Percentiles rank a stretch among this genome's conserved stretches.
These are phyloP conservation scores for Lyophyllum decastes DNA, from an alignment of 768 basidiomycete genomes.

Conservation along the genomic window DNA sequence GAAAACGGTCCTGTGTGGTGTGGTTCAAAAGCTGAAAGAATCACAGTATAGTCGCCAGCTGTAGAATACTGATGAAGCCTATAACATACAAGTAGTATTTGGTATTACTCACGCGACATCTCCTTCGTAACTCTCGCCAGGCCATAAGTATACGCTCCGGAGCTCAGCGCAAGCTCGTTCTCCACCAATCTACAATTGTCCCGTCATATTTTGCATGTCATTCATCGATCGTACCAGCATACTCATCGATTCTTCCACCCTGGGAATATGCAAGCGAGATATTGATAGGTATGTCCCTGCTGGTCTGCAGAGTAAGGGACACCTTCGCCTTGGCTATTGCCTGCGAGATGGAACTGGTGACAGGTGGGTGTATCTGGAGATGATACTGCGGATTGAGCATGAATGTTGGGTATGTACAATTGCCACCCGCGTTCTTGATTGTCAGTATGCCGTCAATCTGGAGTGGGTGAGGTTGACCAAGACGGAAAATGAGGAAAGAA, in stretches of 20 bases:
- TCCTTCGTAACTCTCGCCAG: constrained; percentile 55
- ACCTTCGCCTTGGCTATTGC: constrained; percentile 38
- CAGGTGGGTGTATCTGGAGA: constrained; percentile 52
- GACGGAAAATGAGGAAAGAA: background rate
- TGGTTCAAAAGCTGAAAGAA: constrained; percentile 87
- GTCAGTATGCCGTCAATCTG: constrained; percentile 68
- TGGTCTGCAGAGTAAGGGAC: constrained; percentile 50
- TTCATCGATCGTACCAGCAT: constrained; percentile 27
- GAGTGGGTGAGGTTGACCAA: background rate
- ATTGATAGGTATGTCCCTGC: constrained; percentile 73
- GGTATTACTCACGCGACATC: constrained; percentile 48
- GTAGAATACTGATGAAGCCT: background rate
- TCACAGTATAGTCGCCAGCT: constrained; percentile 82
- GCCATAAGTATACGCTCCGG: constrained; percentile 84
- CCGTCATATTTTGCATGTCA: background rate
- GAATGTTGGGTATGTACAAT: constrained; percentile 75
- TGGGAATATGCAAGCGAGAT: constrained; percentile 73
- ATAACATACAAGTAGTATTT: background rate
- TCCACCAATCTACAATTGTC: constrained; percentile 47
- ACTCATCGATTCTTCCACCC: constrained; percentile 78
- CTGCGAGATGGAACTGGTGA: constrained; percentile 2
- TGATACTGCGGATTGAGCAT: constrained; percentile 91
- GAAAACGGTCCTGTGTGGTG: constrained; percentile 64
- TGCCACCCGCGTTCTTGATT: constrained; percentile 80
- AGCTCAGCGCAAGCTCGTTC: constrained; percentile 71